Evolutionary conservation across 345 rosid species (phyloP).

Genomic region (Euphorbia lathyris): DNA sequence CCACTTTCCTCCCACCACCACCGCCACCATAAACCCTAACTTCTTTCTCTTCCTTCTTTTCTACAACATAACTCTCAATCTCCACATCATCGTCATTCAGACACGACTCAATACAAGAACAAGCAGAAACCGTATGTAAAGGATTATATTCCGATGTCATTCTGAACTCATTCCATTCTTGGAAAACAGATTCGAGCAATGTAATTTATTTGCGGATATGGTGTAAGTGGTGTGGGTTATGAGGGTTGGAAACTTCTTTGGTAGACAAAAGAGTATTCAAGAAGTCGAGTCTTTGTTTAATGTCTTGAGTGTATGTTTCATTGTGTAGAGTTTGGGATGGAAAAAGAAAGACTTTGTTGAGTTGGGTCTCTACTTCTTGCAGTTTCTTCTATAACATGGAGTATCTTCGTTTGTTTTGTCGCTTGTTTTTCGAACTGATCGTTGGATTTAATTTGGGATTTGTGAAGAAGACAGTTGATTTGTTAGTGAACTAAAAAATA

Average conservation of each 20-base stretch:
- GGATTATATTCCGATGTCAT: neutral
- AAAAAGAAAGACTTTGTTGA: slow-evolving; percentile 21
- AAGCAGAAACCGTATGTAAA: neutral
- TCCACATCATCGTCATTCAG: slow-evolving; percentile 3
- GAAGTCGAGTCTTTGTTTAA: slow-evolving; percentile 39
- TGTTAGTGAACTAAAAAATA: too few relatives aligned
- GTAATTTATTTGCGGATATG: slow-evolving; percentile 22
- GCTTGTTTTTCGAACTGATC: neutral
- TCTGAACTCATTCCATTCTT: slow-evolving; percentile 21
- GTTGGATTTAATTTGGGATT: too few relatives aligned
- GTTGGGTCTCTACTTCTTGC: slow-evolving; percentile 31
- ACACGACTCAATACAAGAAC: slow-evolving; percentile 19
- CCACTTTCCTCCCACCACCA: slow-evolving; percentile 1
- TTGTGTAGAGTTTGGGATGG: slow-evolving; percentile 10
- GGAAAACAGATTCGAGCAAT: slow-evolving; percentile 29
- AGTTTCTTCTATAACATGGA: slow-evolving; percentile 41
- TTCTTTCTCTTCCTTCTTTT: neutral
- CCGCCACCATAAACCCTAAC: neutral
- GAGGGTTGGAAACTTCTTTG: slow-evolving; percentile 35
- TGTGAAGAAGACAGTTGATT: neutral
- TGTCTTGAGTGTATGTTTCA: slow-evolving; percentile 22
- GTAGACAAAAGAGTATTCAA: slow-evolving; percentile 38
- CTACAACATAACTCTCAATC: neutral
- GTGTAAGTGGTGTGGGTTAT: slow-evolving; percentile 28
- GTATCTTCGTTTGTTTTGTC: slow-evolving; percentile 14